Conservation (phyloP, 2,329 filamentous ascomycete species). For the Paraphaeosphaeria minitans region DNA sequence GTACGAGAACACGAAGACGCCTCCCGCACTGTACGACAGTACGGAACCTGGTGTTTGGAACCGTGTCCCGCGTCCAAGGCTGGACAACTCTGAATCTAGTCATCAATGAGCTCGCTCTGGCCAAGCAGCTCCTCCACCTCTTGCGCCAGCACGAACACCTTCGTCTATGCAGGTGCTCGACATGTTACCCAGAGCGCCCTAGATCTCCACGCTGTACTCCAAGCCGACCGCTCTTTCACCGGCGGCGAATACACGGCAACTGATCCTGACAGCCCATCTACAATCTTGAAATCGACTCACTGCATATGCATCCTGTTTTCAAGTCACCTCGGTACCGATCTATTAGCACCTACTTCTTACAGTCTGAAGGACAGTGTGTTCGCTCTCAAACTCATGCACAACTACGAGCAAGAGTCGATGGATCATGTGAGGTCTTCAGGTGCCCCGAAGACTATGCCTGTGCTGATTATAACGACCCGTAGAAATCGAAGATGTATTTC, state of each 20-base stretch:
- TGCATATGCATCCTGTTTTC: not conserved
- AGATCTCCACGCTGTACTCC: not conserved
- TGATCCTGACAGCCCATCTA: not conserved
- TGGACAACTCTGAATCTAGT: conserved; percentile 10
- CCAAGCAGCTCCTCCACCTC: not conserved
- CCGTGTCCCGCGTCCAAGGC: conserved; percentile 11
- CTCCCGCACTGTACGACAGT: conserved; percentile 18
- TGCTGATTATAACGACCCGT: not conserved
- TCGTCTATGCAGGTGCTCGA: not conserved
- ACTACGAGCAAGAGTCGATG: not conserved
- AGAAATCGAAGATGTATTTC: not conserved
- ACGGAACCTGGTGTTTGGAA: conserved; percentile 25
- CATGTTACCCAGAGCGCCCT: not conserved
- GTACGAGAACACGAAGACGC: conserved; percentile 11
- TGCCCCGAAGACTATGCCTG: not conserved
- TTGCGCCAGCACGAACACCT: not conserved
- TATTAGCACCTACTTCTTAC: not conserved
- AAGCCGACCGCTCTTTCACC: conserved; percentile 1
- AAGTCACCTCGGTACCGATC: not conserved
- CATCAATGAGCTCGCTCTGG: conserved; percentile 1
- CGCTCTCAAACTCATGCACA: not conserved
- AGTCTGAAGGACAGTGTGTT: not conserved
- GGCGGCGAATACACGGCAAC: not conserved
- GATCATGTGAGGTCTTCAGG: not conserved
- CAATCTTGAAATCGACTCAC: not conserved